These are phyloP conservation scores for Rhipidocladum racemiflorum DNA, from an alignment of 176 grass and related monocot genomes.

Conservation along the genomic window DNA sequence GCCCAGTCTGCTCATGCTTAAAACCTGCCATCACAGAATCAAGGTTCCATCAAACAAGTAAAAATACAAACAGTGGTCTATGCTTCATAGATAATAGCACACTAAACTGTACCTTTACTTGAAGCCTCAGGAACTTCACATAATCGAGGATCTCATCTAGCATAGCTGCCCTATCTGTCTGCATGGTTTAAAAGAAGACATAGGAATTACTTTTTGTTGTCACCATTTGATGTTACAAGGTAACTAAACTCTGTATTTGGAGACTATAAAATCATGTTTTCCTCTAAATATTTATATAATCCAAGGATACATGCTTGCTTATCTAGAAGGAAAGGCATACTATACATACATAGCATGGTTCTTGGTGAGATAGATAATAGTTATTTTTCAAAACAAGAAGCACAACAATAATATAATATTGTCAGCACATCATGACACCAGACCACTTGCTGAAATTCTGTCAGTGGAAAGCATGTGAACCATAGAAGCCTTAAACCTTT, in stretches of 20 bases:
- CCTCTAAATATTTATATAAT: not conserved
- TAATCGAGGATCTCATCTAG: conserved; percentile 98
- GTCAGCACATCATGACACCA: conserved; percentile 26
- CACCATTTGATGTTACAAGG: conserved; percentile 4
- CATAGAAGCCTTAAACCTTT: conserved; percentile 12
- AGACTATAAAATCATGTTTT: conserved; percentile 6
- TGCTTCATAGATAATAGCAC: not conserved
- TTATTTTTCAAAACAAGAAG: conserved; percentile 12
- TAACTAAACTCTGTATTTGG: not conserved
- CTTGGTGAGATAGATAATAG: not conserved
- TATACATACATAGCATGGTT: not conserved
- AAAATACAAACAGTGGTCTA: not conserved
- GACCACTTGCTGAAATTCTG: conserved; percentile 39
- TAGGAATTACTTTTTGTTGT: not conserved
- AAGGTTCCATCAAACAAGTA: conserved; percentile 27
- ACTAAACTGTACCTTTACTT: conserved; percentile 78
- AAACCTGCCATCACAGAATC: conserved; percentile 57
- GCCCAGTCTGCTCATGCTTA: conserved; percentile 98
- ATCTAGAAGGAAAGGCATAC: conserved; percentile 4
- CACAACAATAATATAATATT: conserved; percentile 8
- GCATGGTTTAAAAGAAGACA: conserved; percentile 45
- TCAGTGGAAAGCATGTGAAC: conserved; percentile 47
- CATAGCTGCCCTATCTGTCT: conserved; percentile 99
- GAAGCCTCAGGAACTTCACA: conserved; percentile 97
- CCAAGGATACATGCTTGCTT: conserved; percentile 5